These are phyloP conservation scores for Debaryomyces subglobosus DNA, from an alignment of 1,139 yeast genomes.

Conservation along the genomic window DNA sequence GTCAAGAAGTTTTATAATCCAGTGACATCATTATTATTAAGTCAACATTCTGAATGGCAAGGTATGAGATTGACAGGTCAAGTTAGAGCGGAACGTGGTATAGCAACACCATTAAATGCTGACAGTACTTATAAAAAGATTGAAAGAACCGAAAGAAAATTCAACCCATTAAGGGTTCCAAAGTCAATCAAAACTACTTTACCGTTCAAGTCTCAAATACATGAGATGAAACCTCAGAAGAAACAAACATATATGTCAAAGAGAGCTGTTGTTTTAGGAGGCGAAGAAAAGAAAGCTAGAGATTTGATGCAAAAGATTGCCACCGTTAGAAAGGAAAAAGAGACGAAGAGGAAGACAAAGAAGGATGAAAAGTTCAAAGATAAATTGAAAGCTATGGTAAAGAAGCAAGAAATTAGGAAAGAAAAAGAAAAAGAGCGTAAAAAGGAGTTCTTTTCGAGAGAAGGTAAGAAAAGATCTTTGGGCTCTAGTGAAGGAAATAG, in stretches of 20 bases:
- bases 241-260: slow-evolving; percentile 82
- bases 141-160: slow-evolving; percentile 84
- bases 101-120: slow-evolving; percentile 67
- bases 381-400: slow-evolving; percentile 72
- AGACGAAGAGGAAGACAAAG: slow-evolving; percentile 72
- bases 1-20: slow-evolving; percentile 94
- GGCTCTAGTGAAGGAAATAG: slow-evolving; percentile 43
- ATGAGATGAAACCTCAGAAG: slow-evolving; percentile 85
- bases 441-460: slow-evolving; percentile 79
- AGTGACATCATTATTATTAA: slow-evolving; percentile 81
- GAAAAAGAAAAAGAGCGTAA: slow-evolving; percentile 84
- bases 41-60: slow-evolving; percentile 83
- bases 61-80: slow-evolving; percentile 97
- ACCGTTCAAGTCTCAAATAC: slow-evolving; percentile 91
- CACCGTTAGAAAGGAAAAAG: slow-evolving; percentile 85
- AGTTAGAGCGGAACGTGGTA: slow-evolving; percentile 75
- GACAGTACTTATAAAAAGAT: slow-evolving; percentile 77
- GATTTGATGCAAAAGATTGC: slow-evolving; percentile 85
- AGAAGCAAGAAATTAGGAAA: slow-evolving; percentile 66
- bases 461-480: slow-evolving; percentile 67
- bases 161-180: slow-evolving; percentile 87
- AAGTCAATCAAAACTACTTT: slow-evolving; percentile 70
- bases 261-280: slow-evolving; percentile 91
- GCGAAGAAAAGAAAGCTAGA: slow-evolving; percentile 93
- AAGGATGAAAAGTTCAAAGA: slow-evolving; percentile 78